phyloP scores from a whole-genome alignment of 129 eudicot genomes.

The Saussurea involucrata region DNA sequence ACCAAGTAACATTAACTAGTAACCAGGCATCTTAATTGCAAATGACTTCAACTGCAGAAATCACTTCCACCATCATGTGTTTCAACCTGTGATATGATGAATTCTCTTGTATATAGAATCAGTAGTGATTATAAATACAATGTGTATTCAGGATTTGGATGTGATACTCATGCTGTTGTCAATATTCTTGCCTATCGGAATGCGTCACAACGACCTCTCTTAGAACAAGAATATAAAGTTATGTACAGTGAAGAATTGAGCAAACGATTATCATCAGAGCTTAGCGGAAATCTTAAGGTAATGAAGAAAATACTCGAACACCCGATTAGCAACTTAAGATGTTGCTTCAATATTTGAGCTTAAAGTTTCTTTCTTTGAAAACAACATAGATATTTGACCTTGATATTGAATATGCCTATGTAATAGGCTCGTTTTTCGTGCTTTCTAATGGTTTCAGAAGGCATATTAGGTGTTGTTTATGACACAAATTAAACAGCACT shows the following conservation, averaged over 20 bases:
- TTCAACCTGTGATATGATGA: background rate
- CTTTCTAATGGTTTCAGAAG: too few relatives aligned
- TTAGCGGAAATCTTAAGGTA: conserved; percentile 68
- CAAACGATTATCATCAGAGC: conserved; percentile 59
- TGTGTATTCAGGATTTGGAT: conserved; percentile 54
- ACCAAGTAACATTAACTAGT: background rate
- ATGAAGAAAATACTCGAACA: background rate
- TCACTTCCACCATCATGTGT: background rate
- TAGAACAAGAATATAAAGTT: conserved; percentile 57
- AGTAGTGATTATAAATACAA: background rate
- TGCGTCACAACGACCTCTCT: conserved; percentile 59
- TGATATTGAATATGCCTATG: too few relatives aligned
- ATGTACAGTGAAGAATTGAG: conserved; percentile 50
- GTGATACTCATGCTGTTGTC: conserved; percentile 55
- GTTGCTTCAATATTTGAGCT: too few relatives aligned
- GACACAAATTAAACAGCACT: too few relatives aligned
- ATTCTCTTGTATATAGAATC: background rate
- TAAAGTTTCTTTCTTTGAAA: background rate
- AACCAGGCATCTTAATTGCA: background rate
- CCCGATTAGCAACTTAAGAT: too few relatives aligned
- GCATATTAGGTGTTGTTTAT: too few relatives aligned
- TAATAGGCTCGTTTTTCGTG: too few relatives aligned
- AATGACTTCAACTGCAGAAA: background rate
- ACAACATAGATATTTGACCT: too few relatives aligned
- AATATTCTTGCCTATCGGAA: conserved; percentile 71